These are phyloP conservation scores for Vitis rotundifolia DNA, from an alignment of 164 flowering plant genomes.

Conservation along the genomic window DNA sequence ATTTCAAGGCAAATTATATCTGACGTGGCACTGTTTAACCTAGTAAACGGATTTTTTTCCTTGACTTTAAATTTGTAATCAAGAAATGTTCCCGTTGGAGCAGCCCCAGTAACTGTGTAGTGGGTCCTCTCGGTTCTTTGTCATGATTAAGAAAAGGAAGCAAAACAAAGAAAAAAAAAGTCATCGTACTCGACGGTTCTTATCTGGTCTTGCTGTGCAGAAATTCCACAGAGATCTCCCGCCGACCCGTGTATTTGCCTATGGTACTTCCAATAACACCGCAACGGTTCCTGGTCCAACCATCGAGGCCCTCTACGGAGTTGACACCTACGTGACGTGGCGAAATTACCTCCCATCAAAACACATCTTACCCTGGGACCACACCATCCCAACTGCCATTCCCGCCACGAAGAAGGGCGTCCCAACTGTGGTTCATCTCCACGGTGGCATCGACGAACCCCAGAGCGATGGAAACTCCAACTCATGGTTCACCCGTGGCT, in stretches of 20 bases:
- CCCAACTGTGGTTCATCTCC: slow-evolving; percentile 57
- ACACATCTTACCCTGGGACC: slow-evolving; percentile 61
- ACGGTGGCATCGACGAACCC: slow-evolving; percentile 45
- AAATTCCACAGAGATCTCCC: slow-evolving; percentile 71
- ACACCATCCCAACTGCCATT: slow-evolving; percentile 42
- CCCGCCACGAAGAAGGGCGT: slow-evolving; percentile 28
- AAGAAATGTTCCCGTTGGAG: too few relatives aligned
- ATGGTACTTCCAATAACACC: slow-evolving; percentile 25
- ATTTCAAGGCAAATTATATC: too few relatives aligned
- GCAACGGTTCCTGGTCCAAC: slow-evolving; percentile 60
- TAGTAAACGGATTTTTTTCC: too few relatives aligned
- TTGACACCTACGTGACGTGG: slow-evolving; percentile 42
- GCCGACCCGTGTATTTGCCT: slow-evolving; percentile 45
- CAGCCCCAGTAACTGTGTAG: too few relatives aligned
- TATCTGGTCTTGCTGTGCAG: slow-evolving; percentile 32
- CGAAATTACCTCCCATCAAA: slow-evolving; percentile 43
- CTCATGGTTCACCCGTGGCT: slow-evolving; percentile 50
- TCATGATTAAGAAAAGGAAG: too few relatives aligned
- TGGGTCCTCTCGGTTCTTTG: not conserved
- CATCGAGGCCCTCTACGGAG: slow-evolving; percentile 43
- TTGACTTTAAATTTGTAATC: too few relatives aligned
- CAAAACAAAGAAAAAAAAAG: too few relatives aligned
- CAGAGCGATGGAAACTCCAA: slow-evolving; percentile 40
- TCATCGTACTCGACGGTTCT: not conserved
- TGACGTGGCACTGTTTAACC: too few relatives aligned